These are phyloP conservation scores for Rhododendron vialii DNA, from an alignment of 148 eudicot species.

Conservation along the genomic window DNA sequence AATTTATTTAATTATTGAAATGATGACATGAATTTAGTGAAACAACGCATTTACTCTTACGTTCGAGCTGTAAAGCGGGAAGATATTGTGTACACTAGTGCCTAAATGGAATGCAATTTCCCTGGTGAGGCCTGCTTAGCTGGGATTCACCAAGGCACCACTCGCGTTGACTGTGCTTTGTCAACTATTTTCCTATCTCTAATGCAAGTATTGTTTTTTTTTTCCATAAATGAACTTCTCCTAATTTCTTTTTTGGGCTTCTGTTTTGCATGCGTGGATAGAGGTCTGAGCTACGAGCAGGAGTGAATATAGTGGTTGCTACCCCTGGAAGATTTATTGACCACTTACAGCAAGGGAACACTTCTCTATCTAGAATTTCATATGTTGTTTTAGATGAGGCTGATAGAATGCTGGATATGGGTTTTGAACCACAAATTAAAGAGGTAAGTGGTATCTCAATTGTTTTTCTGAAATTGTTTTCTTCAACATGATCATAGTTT, in stretches of 20 bases:
- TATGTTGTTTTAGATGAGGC: slow-evolving; percentile 54
- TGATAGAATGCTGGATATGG: slow-evolving; percentile 62
- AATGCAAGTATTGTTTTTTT: not conserved
- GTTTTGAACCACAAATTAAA: slow-evolving; percentile 54
- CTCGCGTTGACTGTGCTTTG: not conserved
- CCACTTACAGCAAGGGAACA: slow-evolving; percentile 49
- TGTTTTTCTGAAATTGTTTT: slow-evolving; percentile 6
- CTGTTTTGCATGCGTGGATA: slow-evolving; percentile 17
- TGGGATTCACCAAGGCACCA: not conserved
- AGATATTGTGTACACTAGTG: not conserved
- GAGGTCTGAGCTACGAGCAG: slow-evolving; percentile 54
- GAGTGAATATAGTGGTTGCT: slow-evolving; percentile 49
- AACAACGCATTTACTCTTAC: not conserved
- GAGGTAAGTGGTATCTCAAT: slow-evolving; percentile 27
- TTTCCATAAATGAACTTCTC: not conserved
- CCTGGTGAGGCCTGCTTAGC: not conserved
- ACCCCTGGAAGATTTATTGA: slow-evolving; percentile 61
- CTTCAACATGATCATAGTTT: not conserved
- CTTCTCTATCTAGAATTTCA: slow-evolving; percentile 40
- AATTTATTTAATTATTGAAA: not conserved
- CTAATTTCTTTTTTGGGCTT: not conserved
- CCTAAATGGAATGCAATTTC: not conserved
- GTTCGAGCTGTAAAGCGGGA: not conserved
- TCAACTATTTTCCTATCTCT: not conserved
- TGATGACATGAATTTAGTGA: not conserved